phyloP scores from a whole-genome alignment of 106 monocot genomes.

The Hemerocallis citrina region DNA sequence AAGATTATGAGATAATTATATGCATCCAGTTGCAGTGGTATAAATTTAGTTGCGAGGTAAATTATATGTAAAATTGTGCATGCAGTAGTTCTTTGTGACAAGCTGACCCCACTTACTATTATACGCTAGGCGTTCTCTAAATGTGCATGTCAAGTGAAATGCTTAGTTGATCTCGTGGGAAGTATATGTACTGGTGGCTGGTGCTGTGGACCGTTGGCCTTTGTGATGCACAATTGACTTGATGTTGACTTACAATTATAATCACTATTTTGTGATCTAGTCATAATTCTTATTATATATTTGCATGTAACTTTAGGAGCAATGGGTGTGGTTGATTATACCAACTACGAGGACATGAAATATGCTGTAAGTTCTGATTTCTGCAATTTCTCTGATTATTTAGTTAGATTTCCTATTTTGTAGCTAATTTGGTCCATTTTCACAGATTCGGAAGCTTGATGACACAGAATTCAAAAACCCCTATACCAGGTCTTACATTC shows the following conservation, averaged over 20 bases:
- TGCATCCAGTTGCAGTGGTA: neutral
- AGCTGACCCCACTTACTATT: neutral
- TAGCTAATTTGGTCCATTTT: neutral
- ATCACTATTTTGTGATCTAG: slow-evolving; percentile 1
- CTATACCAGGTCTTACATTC: slow-evolving; percentile 46
- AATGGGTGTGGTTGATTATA: slow-evolving; percentile 66
- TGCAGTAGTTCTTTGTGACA: neutral
- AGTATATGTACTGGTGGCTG: neutral
- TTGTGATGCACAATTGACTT: neutral
- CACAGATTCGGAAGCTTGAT: slow-evolving; percentile 69
- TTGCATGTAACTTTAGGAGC: slow-evolving; percentile 22
- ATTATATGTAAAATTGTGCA: neutral
- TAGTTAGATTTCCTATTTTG: neutral
- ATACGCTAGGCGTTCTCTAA: neutral
- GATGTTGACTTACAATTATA: neutral
- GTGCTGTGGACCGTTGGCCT: no score
- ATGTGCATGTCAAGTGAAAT: neutral
- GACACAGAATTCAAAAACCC: slow-evolving; percentile 80
- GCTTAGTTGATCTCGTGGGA: neutral
- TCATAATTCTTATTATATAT: slow-evolving; percentile 1
- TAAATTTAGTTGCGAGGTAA: neutral
- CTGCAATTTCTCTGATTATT: neutral
- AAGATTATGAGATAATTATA: neutral
- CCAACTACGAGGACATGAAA: slow-evolving; percentile 80
- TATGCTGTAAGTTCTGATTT: slow-evolving; percentile 52